Base-by-base conservation (phyloP, 192 early-diverging fungal species). In the Coemansia asiatica region DNA sequence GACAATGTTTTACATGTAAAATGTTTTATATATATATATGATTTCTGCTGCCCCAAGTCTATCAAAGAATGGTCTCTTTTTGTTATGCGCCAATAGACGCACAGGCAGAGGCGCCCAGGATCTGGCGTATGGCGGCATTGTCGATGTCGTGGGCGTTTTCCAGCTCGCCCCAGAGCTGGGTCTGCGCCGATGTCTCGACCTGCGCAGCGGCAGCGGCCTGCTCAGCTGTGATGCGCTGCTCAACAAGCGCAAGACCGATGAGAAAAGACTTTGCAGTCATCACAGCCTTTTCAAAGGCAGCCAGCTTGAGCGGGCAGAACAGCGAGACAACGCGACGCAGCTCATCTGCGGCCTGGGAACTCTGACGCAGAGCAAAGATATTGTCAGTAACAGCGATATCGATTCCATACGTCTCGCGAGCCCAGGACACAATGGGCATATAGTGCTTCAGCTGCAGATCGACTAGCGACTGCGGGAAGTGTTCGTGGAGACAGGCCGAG, bases 181-280 rank as follows among this genome's bases (percentile, higher is more conserved):
- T 97, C 82, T 98, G 96, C 16, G 92, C 82, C 67, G 83, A 77
- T 2, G 92, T 87, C 73, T 98, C 96, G 10, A 95, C 85, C 47
- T 90, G 87, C 0, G 94, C 90, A 1, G 94, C 94, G 48, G 64
- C 61, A 46, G 88, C 88, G 7, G 92, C 95, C 22, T 88, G 65
- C 62, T 95, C 91, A 0, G 87, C 94, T 4, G 85, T 82, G 46
- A 97, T 64, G 6, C 65, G 83, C 49, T 87, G 76, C 66, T 94
- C 86, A n/a, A 94, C 85, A 21, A 98, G 74, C n/a, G 92, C 93
- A 15, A 97, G 80, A 6, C 86, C 92, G 53, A 96, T 90, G 54
- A 98, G 78, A 77, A 95, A 95, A 27, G 92, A 94, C 81, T 97
- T 98, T 63, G 91, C 85, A 13, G 81, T 83, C 86, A 96, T 82